Evolutionary conservation across 805 yeast genomes (phyloP).

Genomic region (Suhomyces faveliae): DNA sequence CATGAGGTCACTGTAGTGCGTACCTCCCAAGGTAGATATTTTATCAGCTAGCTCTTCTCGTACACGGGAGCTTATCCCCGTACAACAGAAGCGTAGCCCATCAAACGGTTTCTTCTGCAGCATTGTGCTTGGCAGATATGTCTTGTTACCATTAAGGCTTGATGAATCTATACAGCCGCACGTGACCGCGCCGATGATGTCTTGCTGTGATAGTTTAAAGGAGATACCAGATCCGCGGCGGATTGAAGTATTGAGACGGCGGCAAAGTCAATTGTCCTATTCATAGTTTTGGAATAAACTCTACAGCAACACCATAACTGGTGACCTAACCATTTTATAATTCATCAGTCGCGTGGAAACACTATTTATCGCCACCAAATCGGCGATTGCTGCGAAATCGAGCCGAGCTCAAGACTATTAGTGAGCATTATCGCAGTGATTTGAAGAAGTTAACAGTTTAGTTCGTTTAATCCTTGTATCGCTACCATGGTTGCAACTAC

Average conservation of each 20-base stretch:
- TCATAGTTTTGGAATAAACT: no score
- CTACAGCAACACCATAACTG: not conserved
- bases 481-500: slow-evolving; percentile 3
- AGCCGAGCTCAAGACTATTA: not conserved
- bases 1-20: slow-evolving; percentile 54
- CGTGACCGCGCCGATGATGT: slow-evolving; percentile 1
- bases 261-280: no score
- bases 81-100: slow-evolving; percentile 55
- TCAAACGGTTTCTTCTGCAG: slow-evolving; percentile 36
- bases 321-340: no score
- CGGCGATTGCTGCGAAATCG: not conserved
- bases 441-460: not conserved
- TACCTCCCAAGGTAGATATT: slow-evolving; percentile 59
- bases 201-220: not conserved
- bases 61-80: slow-evolving; percentile 44
- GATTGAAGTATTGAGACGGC: no score
- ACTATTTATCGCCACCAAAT: not conserved
- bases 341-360: not conserved
- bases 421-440: not conserved
- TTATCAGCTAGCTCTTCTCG: slow-evolving; percentile 45
- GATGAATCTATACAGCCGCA: not conserved
- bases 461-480: not conserved
- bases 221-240: not conserved
- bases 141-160: not conserved
- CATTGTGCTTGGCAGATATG: not conserved